These are phyloP conservation scores for Phallus indusiatus DNA, from an alignment of 768 basidiomycete genomes.

Conservation along the genomic window DNA sequence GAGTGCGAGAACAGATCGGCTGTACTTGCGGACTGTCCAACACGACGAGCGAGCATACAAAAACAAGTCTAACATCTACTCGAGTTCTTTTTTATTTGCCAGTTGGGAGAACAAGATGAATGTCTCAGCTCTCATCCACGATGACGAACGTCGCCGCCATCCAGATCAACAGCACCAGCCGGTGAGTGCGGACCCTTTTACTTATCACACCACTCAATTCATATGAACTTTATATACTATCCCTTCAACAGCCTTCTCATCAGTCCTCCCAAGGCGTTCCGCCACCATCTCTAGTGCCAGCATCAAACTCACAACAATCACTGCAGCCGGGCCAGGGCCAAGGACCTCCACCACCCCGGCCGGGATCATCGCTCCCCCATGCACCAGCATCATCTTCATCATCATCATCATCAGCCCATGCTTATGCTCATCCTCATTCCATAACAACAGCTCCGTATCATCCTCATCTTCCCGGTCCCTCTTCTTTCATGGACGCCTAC, in stretches of 20 bases:
- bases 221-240: neutral
- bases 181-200: neutral
- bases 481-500: constrained; percentile 10
- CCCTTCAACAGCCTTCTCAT: neutral
- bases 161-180: neutral
- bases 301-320: constrained; percentile 7
- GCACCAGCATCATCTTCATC: constrained; percentile 24
- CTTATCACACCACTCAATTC: too few relatives aligned
- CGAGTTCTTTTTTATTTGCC: too few relatives aligned
- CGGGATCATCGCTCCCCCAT: constrained; percentile 14
- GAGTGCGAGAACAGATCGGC: too few relatives aligned
- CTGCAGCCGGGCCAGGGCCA: constrained; percentile 14
- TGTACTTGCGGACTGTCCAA: too few relatives aligned
- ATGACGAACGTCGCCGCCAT: constrained; percentile 29
- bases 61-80: too few relatives aligned
- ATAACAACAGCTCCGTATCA: constrained; percentile 15
- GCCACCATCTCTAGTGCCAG: constrained; percentile 19
- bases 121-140: constrained; percentile 58
- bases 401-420: constrained; percentile 19
- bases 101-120: constrained; percentile 41
- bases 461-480: constrained; percentile 15
- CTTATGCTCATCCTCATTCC: neutral
- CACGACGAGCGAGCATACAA: too few relatives aligned
- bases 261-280: constrained; percentile 7
- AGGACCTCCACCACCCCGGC: constrained; percentile 15